These are phyloP conservation scores for Phlebopus sp. DNA, from an alignment of 1,284 basidiomycete genomes.

Conservation along the genomic window DNA sequence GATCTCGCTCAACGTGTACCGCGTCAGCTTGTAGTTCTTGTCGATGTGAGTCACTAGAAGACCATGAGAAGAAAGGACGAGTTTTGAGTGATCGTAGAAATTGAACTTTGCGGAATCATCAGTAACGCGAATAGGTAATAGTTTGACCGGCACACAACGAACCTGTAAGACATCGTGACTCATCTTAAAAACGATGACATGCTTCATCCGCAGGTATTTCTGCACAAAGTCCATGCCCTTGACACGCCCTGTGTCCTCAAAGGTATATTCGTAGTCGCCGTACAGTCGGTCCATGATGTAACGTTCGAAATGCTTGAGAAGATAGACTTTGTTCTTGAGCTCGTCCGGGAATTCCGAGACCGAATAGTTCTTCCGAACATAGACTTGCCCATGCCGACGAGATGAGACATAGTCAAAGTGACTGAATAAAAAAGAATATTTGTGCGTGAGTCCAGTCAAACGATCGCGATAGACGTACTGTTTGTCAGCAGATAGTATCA, in stretches of 20 bases:
- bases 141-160: constrained; percentile 19
- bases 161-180: constrained; percentile 93
- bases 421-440: constrained; percentile 39
- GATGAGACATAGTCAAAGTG: constrained; percentile 84
- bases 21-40: constrained; percentile 78
- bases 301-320: constrained; percentile 88
- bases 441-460: constrained; percentile 5
- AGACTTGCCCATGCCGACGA: constrained; percentile 59
- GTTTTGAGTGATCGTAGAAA: constrained; percentile 96
- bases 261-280: constrained; percentile 80
- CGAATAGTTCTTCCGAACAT: constrained; percentile 65
- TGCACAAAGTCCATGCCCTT: constrained; percentile 93
- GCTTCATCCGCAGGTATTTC: constrained; percentile 94
- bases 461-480: constrained; percentile 49
- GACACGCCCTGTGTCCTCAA: constrained; percentile 61
- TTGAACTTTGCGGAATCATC: constrained; percentile 70
- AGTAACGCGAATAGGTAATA: background rate
- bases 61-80: constrained; percentile 83
- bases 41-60: constrained; percentile 85
- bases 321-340: constrained; percentile 83
- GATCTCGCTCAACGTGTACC: constrained; percentile 74
- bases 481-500: constrained; percentile 84
- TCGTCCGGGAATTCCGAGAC: constrained; percentile 68
- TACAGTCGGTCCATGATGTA: constrained; percentile 90
- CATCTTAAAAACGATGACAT: constrained; percentile 95